phyloP scores from a whole-genome alignment of 2,329 filamentous ascomycete genomes.

The Pestalotiopsis sp. region DNA sequence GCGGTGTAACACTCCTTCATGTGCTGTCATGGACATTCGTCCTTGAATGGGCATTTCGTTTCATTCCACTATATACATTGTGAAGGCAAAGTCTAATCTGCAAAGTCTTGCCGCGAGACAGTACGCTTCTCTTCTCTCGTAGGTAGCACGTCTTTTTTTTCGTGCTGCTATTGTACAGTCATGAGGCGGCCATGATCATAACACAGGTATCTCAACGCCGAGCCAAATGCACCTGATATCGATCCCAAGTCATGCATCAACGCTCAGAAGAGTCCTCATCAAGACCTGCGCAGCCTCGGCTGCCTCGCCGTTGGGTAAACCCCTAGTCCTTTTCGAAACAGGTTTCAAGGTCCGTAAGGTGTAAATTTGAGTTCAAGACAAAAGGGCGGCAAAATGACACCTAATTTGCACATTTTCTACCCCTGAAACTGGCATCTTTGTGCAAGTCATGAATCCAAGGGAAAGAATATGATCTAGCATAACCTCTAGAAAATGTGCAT shows the following conservation, averaged over 20 bases:
- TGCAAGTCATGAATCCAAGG: not conserved
- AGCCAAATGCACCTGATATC: slow-evolving; percentile 1
- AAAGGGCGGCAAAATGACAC: not conserved
- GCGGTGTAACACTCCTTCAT: not conserved
- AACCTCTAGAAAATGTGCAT: not conserved
- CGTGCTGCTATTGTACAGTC: slow-evolving; percentile 3
- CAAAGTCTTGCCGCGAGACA: not conserved
- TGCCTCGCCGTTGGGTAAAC: not conserved
- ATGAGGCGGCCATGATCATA: not conserved
- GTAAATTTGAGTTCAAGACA: not conserved
- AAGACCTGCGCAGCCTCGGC: not conserved
- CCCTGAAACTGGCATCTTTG: not conserved
- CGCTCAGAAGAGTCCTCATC: not conserved
- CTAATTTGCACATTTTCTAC: not conserved
- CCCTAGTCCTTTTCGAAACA: not conserved
- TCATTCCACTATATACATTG: slow-evolving; percentile 7
- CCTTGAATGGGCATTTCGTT: not conserved
- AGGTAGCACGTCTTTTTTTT: not conserved
- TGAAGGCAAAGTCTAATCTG: not conserved
- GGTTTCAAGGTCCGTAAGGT: not conserved
- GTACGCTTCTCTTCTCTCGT: not conserved
- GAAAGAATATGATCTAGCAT: not conserved
- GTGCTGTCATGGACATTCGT: not conserved
- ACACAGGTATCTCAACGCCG: not conserved
- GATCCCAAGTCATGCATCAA: not conserved